Evolutionary conservation across 768 basidiomycete species (phyloP), one percentile per base, ranked within the genome.

Genomic region (Hericium alpestre): DNA sequence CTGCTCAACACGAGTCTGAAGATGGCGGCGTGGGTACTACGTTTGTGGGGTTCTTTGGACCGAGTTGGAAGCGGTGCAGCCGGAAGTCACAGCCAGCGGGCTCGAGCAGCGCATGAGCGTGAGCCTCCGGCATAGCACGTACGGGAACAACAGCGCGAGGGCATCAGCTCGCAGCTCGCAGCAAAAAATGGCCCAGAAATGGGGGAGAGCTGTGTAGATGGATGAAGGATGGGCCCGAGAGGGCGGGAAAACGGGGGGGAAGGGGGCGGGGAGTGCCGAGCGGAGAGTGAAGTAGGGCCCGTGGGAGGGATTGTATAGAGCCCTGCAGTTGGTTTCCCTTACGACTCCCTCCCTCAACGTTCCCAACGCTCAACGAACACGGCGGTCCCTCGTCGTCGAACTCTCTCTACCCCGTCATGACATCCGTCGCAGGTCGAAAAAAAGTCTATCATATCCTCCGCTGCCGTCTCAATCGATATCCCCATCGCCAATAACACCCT

Each of bases 401-500:
- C 46, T 50, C 46, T 51, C 23, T 56, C 49, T 50, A 55, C 56
- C 57, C 55, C 58, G 54, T 61, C 62, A 79, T 79, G 78, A 69
- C 79, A 69, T 74, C 68, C 64, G 66, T 69, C 51, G 64, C 70
- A 53, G 67, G 68, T 51, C 73, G 89, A 66, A 89, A 87, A 87
- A 82, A 90, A 87, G 73, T 87, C 86, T 56, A 80, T 88, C 64
- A 77, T 81, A 57, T 82, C 85, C 58, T 80, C 74, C 64, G 72
- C 79, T 53, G 80, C 76, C 65, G 75, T 87, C 58, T 75, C 81
- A 49, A 86, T 87, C 69, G 89, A 90, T 70, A 80, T 80, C 15
- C 86, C 87, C 46, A 77, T 84, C 65, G 81, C 82, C 64, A 82
- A 83, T 67, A 90, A 87, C 76, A 90, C 86, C 52, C 85, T 90